Conservation (phyloP, 2,329 filamentous ascomycete species). For the Pseudogymnoascus destructans region DNA sequence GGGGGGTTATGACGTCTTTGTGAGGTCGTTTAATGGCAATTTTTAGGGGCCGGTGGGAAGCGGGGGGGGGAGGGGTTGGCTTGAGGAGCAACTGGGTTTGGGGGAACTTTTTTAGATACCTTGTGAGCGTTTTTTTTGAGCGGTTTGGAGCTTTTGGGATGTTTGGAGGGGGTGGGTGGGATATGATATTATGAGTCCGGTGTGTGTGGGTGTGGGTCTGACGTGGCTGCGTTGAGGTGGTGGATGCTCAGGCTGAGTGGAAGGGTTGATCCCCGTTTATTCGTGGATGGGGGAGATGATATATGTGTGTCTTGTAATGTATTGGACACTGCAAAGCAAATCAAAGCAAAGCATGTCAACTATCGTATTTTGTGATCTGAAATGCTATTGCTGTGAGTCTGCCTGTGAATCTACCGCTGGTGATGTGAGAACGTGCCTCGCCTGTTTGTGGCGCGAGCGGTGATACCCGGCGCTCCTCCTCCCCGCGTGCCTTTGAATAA, state of each 20-base stretch:
- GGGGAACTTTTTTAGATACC: constrained; percentile 3
- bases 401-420: neutral
- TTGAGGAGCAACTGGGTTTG: neutral
- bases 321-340: constrained; percentile 7
- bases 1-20: neutral
- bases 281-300: neutral
- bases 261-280: neutral
- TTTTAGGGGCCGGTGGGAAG: neutral
- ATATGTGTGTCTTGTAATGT: constrained; percentile 9
- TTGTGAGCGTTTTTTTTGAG: constrained; percentile 8
- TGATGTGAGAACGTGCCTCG: neutral
- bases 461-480: neutral
- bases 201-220: neutral
- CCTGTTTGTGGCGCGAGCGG: neutral
- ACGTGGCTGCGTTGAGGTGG: neutral
- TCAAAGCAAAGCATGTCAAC: neutral
- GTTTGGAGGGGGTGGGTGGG: neutral
- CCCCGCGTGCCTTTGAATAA: neutral
- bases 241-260: neutral
- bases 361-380: neutral
- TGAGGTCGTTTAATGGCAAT: neutral
- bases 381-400: neutral
- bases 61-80: neutral
- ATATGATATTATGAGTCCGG: neutral
- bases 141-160: neutral